Base-by-base conservation (phyloP, 1,284 basidiomycete species). In the Leccinum griseonigrum region DNA sequence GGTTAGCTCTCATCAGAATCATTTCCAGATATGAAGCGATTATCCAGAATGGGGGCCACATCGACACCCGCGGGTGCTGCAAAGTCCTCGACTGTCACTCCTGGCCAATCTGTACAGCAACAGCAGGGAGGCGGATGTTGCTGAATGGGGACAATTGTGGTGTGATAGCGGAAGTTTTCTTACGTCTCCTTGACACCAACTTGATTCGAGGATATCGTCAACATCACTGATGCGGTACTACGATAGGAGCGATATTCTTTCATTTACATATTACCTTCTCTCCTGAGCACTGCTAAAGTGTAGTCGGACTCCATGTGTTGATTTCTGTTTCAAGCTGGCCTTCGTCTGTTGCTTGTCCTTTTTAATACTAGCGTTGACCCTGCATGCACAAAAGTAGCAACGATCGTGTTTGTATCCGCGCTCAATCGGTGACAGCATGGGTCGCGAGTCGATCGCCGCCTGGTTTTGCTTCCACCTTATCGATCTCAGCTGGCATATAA, bases 21-120 rank as follows among this genome's bases (percentile, higher is more conserved):
- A 26, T 54, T 51, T 50, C n/a, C 40, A 29, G 28, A 53, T 59
- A 28, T 64, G 63, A 53, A 63, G 60, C 26, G 1, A 46, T 57
- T 0, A 61, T 58, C 57, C 62, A 92, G 91, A 68, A 91, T 91
- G 91, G 91, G 90, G 26, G 86, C 91, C 52, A 86, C 86, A 18
- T 83, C 90, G 65, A 85, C 88, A 68, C 80, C 87, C 38, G 78
- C 88, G 4, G 88, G 87, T 31, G 83, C 86, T 52, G 86, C 85
- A 64, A 92, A 92, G 78, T 85, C 88, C 57, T 77, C 81, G 63
- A 83, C 74, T 8, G 69, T 81, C 51, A 80, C 75, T 50, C 80
- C 83, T 34, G 83, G 85, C 28, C 82, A 85, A 76, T 81, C 79
- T 66, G 82, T 85, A 52, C 79, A 83, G 72, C 82, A 83, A 74